phyloP scores from a whole-genome alignment of 108 stramenopile genomes.

The Conticribra guillardii region DNA sequence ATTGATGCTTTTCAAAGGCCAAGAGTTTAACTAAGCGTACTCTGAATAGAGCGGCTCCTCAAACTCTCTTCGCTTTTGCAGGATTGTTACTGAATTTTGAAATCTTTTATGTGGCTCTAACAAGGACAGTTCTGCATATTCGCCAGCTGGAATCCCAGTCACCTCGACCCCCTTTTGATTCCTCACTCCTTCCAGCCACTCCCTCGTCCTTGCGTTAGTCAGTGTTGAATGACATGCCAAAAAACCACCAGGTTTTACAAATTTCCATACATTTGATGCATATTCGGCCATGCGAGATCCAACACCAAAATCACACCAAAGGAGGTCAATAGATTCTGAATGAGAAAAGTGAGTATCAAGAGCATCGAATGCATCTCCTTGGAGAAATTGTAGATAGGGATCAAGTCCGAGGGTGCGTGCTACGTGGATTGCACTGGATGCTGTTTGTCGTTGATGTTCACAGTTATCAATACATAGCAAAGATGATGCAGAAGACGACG shows the following conservation, averaged over 20 bases:
- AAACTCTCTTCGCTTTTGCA: slow-evolving; percentile 67
- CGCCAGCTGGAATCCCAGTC: slow-evolving; percentile 67
- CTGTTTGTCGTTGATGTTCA: slow-evolving; percentile 80
- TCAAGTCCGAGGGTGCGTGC: slow-evolving; percentile 75
- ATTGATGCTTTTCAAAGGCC: too few species aligned
- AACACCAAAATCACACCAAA: slow-evolving; percentile 92
- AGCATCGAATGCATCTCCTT: slow-evolving; percentile 80
- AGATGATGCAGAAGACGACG: slow-evolving; percentile 27
- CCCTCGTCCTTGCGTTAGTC: slow-evolving; percentile 75
- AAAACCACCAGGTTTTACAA: slow-evolving; percentile 76
- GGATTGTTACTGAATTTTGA: slow-evolving; percentile 76
- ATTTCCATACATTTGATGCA: slow-evolving; percentile 55
- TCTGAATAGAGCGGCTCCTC: slow-evolving; percentile 75
- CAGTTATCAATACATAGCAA: slow-evolving; percentile 86
- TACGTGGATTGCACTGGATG: slow-evolving; percentile 63
- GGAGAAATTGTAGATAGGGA: slow-evolving; percentile 57
- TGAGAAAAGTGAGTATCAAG: slow-evolving; percentile 45
- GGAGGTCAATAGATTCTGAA: slow-evolving; percentile 62
- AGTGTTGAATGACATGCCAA: slow-evolving; percentile 80
- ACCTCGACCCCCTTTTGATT: slow-evolving; percentile 23
- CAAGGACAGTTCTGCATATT: slow-evolving; percentile 70
- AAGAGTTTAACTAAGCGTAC: slow-evolving; percentile 55
- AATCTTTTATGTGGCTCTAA: slow-evolving; percentile 82
- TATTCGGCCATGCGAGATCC: slow-evolving; percentile 77
- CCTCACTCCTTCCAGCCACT: slow-evolving; percentile 73